A percentile compares a stretch with the other conserved stretches of the same genome.
phyloP scores from a whole-genome alignment of 176 grass and related monocot genomes.

The Rhynchospora pubera region DNA sequence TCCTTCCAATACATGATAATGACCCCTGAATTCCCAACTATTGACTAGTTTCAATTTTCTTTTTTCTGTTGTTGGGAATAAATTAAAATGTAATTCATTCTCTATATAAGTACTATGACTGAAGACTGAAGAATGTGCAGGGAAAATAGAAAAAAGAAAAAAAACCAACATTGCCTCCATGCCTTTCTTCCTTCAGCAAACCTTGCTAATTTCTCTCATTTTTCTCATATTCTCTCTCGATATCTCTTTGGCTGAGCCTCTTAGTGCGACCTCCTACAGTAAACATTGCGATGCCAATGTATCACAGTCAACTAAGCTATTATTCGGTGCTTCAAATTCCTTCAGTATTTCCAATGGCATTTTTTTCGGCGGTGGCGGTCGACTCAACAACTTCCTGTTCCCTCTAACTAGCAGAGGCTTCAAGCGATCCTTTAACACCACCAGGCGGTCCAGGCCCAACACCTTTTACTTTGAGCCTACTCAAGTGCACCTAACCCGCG shows the following conservation, averaged over 20 bases:
- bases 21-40: too few species aligned
- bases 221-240: neutral
- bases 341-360: constrained; percentile 42
- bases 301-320: constrained; percentile 13
- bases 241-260: neutral
- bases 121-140: too few species aligned
- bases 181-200: neutral
- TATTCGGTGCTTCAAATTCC: neutral
- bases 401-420: constrained; percentile 15
- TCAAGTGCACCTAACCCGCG: constrained; percentile 31
- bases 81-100: too few species aligned
- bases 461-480: constrained; percentile 26
- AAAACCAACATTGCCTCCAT: neutral
- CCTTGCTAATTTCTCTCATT: neutral
- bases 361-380: constrained; percentile 45
- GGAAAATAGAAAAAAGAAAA: neutral
- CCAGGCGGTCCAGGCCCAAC: too few species aligned
- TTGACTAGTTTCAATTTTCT: too few species aligned
- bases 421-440: neutral
- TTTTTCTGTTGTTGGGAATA: too few species aligned
- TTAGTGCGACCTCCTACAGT: constrained; percentile 27
- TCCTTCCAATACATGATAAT: too few species aligned
- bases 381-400: constrained; percentile 30
- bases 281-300: constrained; percentile 30
- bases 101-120: too few species aligned